Evolutionary conservation across 352 stramenopile genomes (phyloP).

Genomic region (Phytophthora multivora): DNA sequence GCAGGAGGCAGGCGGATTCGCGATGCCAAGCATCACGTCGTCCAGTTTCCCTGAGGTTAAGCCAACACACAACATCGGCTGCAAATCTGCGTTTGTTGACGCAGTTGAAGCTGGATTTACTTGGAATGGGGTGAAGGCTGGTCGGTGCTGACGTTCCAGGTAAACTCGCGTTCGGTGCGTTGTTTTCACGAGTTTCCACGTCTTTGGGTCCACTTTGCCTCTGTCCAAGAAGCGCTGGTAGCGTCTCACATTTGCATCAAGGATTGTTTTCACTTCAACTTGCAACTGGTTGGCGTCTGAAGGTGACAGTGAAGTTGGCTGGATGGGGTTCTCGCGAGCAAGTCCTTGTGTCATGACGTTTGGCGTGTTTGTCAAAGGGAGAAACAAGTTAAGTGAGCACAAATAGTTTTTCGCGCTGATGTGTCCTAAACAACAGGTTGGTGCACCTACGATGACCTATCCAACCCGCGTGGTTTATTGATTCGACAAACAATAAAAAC

Average conservation of each 20-base stretch:
- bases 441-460: not conserved
- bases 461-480: not conserved
- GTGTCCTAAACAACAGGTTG: not conserved
- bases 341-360: conserved; percentile 6
- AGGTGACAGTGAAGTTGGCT: conserved; percentile 18
- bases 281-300: conserved; percentile 24
- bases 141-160: conserved; percentile 15
- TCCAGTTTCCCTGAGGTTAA: conserved; percentile 31
- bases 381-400: conserved; percentile 5
- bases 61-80: conserved; percentile 26
- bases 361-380: not conserved
- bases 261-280: conserved; percentile 22
- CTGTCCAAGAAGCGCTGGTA: conserved; percentile 33
- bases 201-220: conserved; percentile 14
- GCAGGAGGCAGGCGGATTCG: conserved; percentile 21
- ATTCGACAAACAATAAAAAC: not conserved
- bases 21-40: conserved; percentile 37
- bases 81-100: conserved; percentile 1
- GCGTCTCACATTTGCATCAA: conserved; percentile 31
- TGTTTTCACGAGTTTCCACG: conserved; percentile 31
- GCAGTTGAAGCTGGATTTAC: not conserved
- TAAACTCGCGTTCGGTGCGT: conserved; percentile 22
- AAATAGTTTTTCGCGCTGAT: not conserved
- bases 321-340: conserved; percentile 29
- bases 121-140: conserved; percentile 3